Conservation (phyloP, 345 rosid genomes). For the Capsella bursapastoris region DNA sequence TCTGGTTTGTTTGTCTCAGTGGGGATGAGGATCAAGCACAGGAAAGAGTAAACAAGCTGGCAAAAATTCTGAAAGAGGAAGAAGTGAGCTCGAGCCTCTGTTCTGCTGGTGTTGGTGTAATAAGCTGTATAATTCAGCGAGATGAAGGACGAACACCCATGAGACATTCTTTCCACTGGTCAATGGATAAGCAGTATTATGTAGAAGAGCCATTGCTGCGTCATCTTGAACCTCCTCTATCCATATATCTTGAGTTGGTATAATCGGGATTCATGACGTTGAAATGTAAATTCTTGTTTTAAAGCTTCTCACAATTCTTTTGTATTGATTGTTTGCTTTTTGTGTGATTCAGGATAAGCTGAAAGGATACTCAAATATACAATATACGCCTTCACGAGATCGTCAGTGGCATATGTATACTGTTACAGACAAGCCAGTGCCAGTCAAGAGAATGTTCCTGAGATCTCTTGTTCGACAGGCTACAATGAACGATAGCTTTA, state of each 20-base stretch:
- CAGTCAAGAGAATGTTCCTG: conserved; percentile 91
- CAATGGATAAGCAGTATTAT: conserved; percentile 71
- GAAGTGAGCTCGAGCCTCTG: conserved; percentile 76
- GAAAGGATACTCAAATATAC: conserved; percentile 75
- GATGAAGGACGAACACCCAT: conserved; percentile 99
- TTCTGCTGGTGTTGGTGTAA: conserved; percentile 86
- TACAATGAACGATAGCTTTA: conserved; percentile 63
- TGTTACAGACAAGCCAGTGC: conserved; percentile 78
- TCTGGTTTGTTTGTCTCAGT: conserved; percentile 51
- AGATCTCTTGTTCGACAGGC: conserved; percentile 96
- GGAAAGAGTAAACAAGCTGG: conserved; percentile 88
- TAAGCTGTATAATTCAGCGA: conserved; percentile 97
- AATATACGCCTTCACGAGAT: conserved; percentile 81
- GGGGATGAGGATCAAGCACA: conserved; percentile 99
- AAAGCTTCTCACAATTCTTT: neutral
- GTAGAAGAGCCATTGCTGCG: conserved; percentile 96
- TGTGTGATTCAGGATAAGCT: conserved; percentile 81
- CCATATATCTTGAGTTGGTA: conserved; percentile 96
- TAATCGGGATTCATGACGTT: conserved; percentile 33
- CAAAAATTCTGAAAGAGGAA: conserved; percentile 90
- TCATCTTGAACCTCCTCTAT: conserved; percentile 97
- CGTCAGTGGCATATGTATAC: conserved; percentile 97
- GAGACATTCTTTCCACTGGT: conserved; percentile 99
- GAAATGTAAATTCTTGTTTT: conserved; percentile 14
- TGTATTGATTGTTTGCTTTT: conserved; percentile 2